These are phyloP conservation scores for Penicillium olsonii DNA, from an alignment of 2,329 filamentous ascomycete species.

Conservation along the genomic window DNA sequence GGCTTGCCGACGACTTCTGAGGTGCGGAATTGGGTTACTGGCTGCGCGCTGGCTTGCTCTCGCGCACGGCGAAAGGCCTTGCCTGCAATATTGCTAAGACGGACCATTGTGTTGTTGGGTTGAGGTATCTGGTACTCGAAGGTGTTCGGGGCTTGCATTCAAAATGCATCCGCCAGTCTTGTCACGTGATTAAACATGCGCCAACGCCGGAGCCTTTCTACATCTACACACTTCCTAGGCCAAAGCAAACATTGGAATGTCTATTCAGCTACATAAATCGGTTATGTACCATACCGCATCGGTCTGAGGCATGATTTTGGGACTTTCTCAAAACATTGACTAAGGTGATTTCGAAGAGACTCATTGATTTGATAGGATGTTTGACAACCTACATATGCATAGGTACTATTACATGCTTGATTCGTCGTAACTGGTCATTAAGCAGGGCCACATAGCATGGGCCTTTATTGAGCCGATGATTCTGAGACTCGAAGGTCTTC, in stretches of 20 bases:
- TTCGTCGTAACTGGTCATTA: slow-evolving; percentile 32
- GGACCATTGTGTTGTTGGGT: slow-evolving; percentile 12
- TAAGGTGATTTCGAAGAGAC: neutral
- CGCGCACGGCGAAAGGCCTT: slow-evolving; percentile 2
- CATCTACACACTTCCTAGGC: neutral
- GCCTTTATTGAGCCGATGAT: slow-evolving; percentile 16
- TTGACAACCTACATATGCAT: slow-evolving; percentile 9
- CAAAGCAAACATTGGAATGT: neutral
- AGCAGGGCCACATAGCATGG: slow-evolving; percentile 10
- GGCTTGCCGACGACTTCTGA: slow-evolving; percentile 37
- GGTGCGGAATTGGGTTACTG: slow-evolving; percentile 9
- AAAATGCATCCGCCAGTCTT: slow-evolving; percentile 7
- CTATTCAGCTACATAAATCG: neutral
- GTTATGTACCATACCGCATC: too few relatives aligned
- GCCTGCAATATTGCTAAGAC: slow-evolving; percentile 4
- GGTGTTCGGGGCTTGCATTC: slow-evolving; percentile 6
- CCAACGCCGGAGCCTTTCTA: neutral
- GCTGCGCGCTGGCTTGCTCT: neutral
- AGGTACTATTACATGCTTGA: slow-evolving; percentile 25
- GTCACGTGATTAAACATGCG: slow-evolving; percentile 5
- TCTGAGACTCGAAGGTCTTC: slow-evolving; percentile 36
- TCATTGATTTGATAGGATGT: slow-evolving; percentile 1
- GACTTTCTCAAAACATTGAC: neutral
- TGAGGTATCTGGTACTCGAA: slow-evolving; percentile 5
- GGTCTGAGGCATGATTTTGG: too few relatives aligned